phyloP scores from a whole-genome alignment of 2,329 filamentous ascomycete species.

The Sporothrix brasiliensis region DNA sequence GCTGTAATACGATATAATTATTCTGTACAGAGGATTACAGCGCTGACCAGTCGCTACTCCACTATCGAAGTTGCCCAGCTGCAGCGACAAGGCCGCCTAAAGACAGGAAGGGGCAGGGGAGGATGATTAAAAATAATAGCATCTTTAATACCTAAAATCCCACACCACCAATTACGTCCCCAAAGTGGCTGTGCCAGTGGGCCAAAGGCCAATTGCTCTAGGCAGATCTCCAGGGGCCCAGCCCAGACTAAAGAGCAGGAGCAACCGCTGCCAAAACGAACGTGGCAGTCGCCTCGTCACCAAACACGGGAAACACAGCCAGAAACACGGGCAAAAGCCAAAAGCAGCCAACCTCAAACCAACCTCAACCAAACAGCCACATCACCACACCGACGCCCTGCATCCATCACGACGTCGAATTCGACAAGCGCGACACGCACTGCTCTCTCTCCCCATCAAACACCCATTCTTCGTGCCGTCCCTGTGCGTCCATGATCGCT shows the following conservation, averaged over 20 bases:
- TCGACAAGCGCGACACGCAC: neutral
- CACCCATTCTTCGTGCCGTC: neutral
- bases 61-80: neutral
- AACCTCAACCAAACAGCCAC: slow-evolving; percentile 24
- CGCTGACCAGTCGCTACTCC: neutral
- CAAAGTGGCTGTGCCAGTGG: slow-evolving; percentile 36
- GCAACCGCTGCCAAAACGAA: slow-evolving; percentile 26
- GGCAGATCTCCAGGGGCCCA: neutral
- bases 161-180: slow-evolving; percentile 11
- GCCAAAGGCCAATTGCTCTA: slow-evolving; percentile 28
- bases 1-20: neutral
- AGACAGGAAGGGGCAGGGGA: slow-evolving; percentile 17
- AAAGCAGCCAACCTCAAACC: slow-evolving; percentile 18
- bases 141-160: slow-evolving; percentile 23
- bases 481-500: slow-evolving; percentile 32
- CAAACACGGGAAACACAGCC: slow-evolving; percentile 23
- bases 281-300: slow-evolving; percentile 31
- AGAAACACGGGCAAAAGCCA: slow-evolving; percentile 12
- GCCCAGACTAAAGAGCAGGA: neutral
- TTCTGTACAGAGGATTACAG: neutral
- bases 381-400: slow-evolving; percentile 19
- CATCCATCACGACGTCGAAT: slow-evolving; percentile 20
- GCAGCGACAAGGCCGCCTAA: slow-evolving; percentile 20
- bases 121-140: slow-evolving; percentile 22
- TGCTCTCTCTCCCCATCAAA: neutral